Conservation (phyloP, 139 green algal species). For the Chlorella sorokiniana region DNA sequence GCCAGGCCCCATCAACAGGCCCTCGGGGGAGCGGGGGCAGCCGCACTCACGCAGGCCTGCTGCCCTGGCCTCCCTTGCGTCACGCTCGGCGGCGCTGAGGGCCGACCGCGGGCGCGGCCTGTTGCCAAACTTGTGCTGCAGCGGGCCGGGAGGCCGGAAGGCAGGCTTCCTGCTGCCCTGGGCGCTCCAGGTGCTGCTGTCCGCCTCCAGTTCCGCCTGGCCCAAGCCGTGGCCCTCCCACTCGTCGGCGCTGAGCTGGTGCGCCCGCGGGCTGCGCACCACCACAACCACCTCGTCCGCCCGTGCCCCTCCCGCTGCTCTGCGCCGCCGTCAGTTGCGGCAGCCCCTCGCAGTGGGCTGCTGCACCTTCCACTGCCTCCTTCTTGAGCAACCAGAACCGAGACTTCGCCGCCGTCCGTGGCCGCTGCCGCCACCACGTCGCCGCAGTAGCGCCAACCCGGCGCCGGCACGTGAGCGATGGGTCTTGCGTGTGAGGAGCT, state of each 20-base stretch:
- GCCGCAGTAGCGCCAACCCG: constrained; percentile 16
- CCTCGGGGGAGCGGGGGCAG: constrained; percentile 11
- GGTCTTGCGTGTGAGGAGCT: not conserved
- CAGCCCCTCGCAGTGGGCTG: not conserved
- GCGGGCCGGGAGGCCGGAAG: constrained; percentile 22
- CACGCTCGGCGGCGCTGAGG: not conserved
- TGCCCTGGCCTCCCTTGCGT: not conserved
- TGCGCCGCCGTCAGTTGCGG: not conserved
- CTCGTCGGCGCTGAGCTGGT: not conserved
- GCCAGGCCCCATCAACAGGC: no score
- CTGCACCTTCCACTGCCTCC: not conserved
- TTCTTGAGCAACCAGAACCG: not conserved
- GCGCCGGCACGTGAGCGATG: not conserved
- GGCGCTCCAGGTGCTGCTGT: not conserved
- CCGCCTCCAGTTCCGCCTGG: not conserved
- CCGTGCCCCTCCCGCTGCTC: not conserved
- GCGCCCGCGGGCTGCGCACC: constrained; percentile 16
- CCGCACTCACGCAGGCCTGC: constrained; percentile 15
- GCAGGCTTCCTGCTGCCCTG: not conserved
- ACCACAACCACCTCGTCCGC: constrained; percentile 7
- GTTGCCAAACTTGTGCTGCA: constrained; percentile 27
- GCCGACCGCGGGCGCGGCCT: not conserved
- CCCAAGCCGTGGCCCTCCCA: not conserved
- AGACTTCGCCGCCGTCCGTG: not conserved
- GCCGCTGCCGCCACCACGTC: not conserved